Percentiles rank a stretch among this genome's conserved stretches.
phyloP scores from a whole-genome alignment of 305 asterid genomes.

The Plantago coronopus region DNA sequence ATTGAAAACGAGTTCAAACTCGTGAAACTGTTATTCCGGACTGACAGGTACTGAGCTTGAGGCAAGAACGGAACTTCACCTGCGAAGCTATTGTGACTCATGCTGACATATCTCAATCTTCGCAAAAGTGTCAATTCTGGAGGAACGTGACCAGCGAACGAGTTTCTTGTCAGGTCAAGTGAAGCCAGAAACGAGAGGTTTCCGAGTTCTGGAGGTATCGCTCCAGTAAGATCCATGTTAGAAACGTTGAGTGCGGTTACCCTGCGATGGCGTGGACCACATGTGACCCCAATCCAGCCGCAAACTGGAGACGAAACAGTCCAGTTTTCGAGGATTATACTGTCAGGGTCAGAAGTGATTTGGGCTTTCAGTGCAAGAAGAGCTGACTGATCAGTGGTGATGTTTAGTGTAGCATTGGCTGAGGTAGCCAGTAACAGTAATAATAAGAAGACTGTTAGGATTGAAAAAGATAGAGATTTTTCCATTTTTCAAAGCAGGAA shows the following conservation, averaged over 20 bases:
- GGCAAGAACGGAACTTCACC: slow-evolving; percentile 18
- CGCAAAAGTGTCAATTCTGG: slow-evolving; percentile 1
- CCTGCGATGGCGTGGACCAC: background rate
- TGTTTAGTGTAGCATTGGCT: background rate
- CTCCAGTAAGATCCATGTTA: background rate
- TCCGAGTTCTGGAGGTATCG: background rate
- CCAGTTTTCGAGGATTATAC: background rate
- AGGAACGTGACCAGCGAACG: background rate
- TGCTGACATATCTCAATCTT: slow-evolving; percentile 15
- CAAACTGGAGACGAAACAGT: background rate
- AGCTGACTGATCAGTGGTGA: slow-evolving; percentile 1
- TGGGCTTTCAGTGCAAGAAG: background rate
- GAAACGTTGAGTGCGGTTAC: background rate
- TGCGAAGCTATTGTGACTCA: slow-evolving; percentile 13
- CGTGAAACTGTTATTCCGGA: slow-evolving; percentile 9
- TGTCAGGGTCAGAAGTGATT: background rate
- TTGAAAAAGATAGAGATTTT: too few species aligned
- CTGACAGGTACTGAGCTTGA: background rate
- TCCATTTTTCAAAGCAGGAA: too few species aligned
- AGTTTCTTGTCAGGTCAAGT: background rate
- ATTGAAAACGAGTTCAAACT: slow-evolving; percentile 17
- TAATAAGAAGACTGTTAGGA: too few species aligned
- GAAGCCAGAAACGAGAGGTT: slow-evolving; percentile 5
- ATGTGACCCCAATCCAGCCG: background rate
- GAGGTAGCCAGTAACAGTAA: too few species aligned